Conservation (phyloP, 768 basidiomycete species). For the Leccinum incarnatum region DNA sequence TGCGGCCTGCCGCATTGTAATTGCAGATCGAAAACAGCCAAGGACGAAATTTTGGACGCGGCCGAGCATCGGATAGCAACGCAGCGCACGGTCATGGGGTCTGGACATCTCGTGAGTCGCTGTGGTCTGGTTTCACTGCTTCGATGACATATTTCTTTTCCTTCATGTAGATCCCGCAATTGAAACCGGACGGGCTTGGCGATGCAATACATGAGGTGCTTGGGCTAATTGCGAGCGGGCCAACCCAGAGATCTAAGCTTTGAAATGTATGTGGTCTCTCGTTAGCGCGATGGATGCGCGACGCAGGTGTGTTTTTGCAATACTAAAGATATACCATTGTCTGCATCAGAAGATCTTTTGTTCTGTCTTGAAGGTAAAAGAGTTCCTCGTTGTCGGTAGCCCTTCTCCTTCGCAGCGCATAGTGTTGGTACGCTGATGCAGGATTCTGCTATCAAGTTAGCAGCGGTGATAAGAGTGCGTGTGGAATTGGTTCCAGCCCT, state of each 20-base stretch:
- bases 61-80: conserved; percentile 20
- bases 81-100: conserved; percentile 22
- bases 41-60: conserved; percentile 29
- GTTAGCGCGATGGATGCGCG: background rate
- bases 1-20: background rate
- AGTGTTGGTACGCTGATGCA: background rate
- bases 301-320: background rate
- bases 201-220: conserved; percentile 28
- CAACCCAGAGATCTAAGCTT: conserved; percentile 10
- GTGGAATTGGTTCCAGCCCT: background rate
- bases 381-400: background rate
- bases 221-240: conserved; percentile 5
- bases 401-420: background rate
- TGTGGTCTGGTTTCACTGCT: background rate
- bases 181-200: conserved; percentile 29
- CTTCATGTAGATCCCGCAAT: conserved; percentile 23
- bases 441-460: background rate
- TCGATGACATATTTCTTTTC: background rate
- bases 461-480: background rate
- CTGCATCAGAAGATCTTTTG: background rate
- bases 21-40: conserved; percentile 26
- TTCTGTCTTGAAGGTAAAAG: background rate
- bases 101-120: conserved; percentile 30
- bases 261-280: conserved; percentile 1
- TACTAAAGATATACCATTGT: background rate